Evolutionary conservation across 148 eudicot species (phyloP).

Genomic region (Selenicereus undatus): DNA sequence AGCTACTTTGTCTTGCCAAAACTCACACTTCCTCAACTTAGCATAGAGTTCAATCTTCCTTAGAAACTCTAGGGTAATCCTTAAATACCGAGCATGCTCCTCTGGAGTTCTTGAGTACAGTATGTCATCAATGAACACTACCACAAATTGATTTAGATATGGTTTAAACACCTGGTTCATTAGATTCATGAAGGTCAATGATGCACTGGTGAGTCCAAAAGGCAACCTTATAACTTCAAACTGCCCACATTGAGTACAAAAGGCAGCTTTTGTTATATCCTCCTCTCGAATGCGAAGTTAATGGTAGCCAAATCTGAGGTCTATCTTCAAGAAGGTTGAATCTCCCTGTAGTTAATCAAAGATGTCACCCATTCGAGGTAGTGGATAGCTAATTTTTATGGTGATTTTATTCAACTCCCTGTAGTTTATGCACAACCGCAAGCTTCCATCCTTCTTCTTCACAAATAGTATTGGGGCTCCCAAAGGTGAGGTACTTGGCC

Average conservation of each 20-base stretch:
- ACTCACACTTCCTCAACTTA: conserved; percentile 7
- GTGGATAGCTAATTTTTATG: no score
- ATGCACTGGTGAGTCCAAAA: not conserved
- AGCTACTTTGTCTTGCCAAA: not conserved
- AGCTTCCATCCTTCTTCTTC: no score
- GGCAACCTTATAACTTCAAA: not conserved
- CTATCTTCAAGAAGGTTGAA: no score
- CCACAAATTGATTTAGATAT: not conserved
- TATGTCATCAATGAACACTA: not conserved
- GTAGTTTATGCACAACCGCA: no score
- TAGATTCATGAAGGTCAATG: not conserved
- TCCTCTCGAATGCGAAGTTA: not conserved
- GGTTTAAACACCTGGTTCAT: not conserved
- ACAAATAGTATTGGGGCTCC: no score
- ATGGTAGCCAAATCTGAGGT: no score
- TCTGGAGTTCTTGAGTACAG: not conserved
- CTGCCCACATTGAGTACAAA: not conserved
- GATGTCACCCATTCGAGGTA: no score
- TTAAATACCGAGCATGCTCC: not conserved
- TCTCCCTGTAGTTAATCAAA: no score
- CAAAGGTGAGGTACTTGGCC: not conserved
- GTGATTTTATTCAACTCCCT: no score
- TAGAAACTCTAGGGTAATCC: no score
- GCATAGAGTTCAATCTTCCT: not conserved
- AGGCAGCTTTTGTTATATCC: no score